Base-by-base conservation (phyloP, 768 basidiomycete genomes). In the Auricularia heimuer region DNA sequence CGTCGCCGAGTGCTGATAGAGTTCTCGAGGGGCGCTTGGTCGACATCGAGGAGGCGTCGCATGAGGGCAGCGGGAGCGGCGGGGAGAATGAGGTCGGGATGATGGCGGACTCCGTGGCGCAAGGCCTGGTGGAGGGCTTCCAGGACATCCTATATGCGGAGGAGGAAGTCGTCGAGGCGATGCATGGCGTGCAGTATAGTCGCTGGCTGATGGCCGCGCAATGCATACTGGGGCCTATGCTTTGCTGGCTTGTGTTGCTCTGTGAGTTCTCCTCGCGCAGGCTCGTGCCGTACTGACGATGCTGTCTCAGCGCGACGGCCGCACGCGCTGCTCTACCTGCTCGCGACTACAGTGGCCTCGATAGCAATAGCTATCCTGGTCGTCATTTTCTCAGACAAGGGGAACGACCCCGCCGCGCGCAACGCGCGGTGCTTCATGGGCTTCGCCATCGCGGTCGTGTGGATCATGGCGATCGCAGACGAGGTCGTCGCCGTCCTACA, bases 401-500 rank as follows among this genome's bases (percentile, higher is more conserved):
- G 90, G 2, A 77, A 80, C 21, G 80, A 84, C 67, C 78, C 81
- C 4, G 71, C 82, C 14, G 80, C 83, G 58, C 81, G 85, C 65
- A 80, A 94, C 75, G 80, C 83, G 10, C 82, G 94, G 10, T 96
- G 93, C 71, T 88, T 86, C 29, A 87, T 95, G 81, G 96, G 97
- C 0, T 99, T 99, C 77, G 73, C 87, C 24, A 88, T 96, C 34
- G 82, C 94, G 2, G 84, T 98, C 67, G 87, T 98, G 7, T 99
- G 97, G 96, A 98, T 99, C 70, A 95, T 98, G 86, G 94, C 90
- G 4, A 94, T 98, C 61, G 94, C 95, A 1, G 94, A 97, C 73
- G 95, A 98, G 73, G 94, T 96, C 2, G 94, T 98, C 36, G 83
- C 89, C 61, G 87, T 98, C 11, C 81, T 98, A 10, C 87, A 89